Conservation (phyloP, 2,329 filamentous ascomycete genomes). For the Ophiostoma pallidulum region DNA sequence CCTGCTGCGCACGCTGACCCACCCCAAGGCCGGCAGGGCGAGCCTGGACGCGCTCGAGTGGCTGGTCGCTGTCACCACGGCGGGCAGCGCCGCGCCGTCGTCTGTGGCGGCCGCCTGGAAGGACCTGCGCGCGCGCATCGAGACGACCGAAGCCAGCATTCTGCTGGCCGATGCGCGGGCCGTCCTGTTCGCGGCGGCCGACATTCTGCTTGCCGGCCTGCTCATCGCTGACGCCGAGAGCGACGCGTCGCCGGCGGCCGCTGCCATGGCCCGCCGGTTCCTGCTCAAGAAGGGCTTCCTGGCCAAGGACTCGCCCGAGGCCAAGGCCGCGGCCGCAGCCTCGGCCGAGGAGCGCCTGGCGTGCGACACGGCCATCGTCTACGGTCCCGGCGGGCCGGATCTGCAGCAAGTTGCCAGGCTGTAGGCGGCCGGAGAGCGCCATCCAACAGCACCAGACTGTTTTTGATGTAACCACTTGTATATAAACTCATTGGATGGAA, state of each 20-base stretch:
- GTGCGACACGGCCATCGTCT: constrained; percentile 28
- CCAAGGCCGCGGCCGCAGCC: neutral
- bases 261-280: constrained; percentile 33
- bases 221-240: constrained; percentile 31
- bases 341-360: constrained; percentile 22
- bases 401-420: constrained; percentile 2
- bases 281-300: constrained; percentile 23
- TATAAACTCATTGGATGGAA: no score
- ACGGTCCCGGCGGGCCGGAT: constrained; percentile 20
- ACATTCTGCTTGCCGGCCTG: constrained; percentile 35
- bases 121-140: constrained; percentile 29
- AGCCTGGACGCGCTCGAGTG: constrained; percentile 34
- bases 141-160: constrained; percentile 25
- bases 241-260: constrained; percentile 27
- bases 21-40: constrained; percentile 29
- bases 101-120: constrained; percentile 29
- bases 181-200: constrained; percentile 34
- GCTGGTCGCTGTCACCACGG: constrained; percentile 23
- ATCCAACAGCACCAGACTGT: no score
- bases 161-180: constrained; percentile 38
- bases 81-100: neutral
- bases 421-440: neutral
- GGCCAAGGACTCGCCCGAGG: constrained; percentile 17
- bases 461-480: neutral
- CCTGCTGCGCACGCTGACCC: constrained; percentile 38